Evolutionary conservation across 2,329 filamentous ascomycete species (phyloP).

Genomic region (Monosporascus cannonballus): DNA sequence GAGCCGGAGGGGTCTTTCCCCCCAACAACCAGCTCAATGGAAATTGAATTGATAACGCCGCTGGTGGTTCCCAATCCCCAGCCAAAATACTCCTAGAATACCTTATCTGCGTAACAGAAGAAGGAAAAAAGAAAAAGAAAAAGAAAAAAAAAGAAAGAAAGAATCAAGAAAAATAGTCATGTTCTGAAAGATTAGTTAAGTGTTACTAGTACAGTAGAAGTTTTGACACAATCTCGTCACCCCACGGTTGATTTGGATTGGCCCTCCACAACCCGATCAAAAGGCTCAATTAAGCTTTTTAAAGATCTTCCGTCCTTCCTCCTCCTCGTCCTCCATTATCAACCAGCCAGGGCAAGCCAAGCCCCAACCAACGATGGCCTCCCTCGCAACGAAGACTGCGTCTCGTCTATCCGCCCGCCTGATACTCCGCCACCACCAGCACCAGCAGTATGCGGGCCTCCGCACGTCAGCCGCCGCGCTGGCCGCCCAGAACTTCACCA

Average conservation of each 20-base stretch:
- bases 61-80: constrained; percentile 5
- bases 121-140: constrained; percentile 6
- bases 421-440: constrained; percentile 22
- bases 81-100: too few relatives aligned
- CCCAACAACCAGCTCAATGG: constrained; percentile 19
- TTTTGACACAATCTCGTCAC: background rate
- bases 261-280: constrained; percentile 4
- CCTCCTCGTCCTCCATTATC: constrained; percentile 9
- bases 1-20: constrained; percentile 14
- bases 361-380: constrained; percentile 50
- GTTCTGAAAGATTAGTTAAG: background rate
- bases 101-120: background rate
- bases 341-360: constrained; percentile 8
- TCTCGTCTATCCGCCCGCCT: constrained; percentile 59
- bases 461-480: constrained; percentile 55
- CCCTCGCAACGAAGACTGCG: constrained; percentile 49
- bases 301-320: constrained; percentile 16
- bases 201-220: background rate
- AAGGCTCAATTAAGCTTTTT: constrained; percentile 24
- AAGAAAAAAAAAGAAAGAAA: background rate
- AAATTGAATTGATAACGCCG: constrained; percentile 13
- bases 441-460: constrained; percentile 41
- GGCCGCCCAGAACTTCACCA: constrained; percentile 80
- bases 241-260: background rate
- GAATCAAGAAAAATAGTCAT: background rate